phyloP scores from a whole-genome alignment of 164 flowering plant genomes.

The Chimonanthus praecox region DNA sequence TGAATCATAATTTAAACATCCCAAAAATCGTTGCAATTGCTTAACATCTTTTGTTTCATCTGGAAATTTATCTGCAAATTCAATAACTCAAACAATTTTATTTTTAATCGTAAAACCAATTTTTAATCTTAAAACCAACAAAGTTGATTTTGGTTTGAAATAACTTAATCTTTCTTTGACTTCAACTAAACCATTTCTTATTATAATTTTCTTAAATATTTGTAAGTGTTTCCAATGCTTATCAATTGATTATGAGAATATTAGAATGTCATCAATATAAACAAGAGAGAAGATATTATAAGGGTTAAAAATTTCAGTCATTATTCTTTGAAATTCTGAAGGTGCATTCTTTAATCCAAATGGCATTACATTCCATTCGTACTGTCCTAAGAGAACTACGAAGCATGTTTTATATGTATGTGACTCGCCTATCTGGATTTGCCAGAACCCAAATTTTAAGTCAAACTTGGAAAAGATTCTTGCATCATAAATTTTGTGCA shows the following conservation, averaged over 20 bases:
- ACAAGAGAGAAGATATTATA: not conserved
- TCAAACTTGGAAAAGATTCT: not conserved
- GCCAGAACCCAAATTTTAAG: not conserved
- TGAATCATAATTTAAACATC: not conserved
- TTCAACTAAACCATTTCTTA: not conserved
- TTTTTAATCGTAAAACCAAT: not conserved
- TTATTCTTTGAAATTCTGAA: not conserved
- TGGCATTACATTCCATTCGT: not conserved
- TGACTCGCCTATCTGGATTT: not conserved
- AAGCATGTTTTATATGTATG: not conserved
- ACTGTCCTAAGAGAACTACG: not conserved
- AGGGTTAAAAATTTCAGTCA: not conserved
- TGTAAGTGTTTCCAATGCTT: not conserved
- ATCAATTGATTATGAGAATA: not conserved
- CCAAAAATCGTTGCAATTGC: not conserved
- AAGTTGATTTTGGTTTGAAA: not conserved
- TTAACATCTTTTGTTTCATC: not conserved
- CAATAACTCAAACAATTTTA: not conserved
- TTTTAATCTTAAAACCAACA: not conserved
- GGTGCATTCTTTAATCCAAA: not conserved
- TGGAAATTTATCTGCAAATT: not conserved
- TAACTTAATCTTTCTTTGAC: not conserved
- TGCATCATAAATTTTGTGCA: not conserved
- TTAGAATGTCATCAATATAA: not conserved
- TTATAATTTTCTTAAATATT: not conserved